phyloP scores from a whole-genome alignment of 257 asterid genomes.

The Solanum sitiens region DNA sequence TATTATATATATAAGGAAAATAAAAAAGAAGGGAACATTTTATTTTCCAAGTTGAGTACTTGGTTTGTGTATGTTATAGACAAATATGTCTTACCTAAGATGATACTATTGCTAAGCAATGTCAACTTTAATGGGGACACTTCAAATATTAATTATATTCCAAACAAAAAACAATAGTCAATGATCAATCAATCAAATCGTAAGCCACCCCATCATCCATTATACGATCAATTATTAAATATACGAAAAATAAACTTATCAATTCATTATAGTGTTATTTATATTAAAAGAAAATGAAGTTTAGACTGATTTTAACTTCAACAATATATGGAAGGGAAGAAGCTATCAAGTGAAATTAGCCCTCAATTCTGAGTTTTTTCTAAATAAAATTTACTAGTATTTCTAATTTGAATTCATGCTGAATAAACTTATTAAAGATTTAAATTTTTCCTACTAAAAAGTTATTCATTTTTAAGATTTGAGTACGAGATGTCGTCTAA shows the following conservation, averaged over 20 bases:
- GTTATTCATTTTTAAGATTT: neutral
- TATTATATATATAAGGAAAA: no score
- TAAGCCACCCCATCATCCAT: neutral
- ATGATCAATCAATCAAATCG: neutral
- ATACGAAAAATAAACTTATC: neutral
- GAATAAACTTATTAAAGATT: neutral
- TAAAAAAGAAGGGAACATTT: neutral
- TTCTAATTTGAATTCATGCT: neutral
- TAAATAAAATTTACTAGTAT: neutral
- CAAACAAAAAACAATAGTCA: neutral
- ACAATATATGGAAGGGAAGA: neutral
- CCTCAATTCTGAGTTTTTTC: neutral
- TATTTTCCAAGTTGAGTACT: neutral
- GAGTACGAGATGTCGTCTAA: neutral
- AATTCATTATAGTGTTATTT: neutral
- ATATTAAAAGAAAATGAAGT: neutral
- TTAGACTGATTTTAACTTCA: neutral
- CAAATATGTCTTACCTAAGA: neutral
- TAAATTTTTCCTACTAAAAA: neutral
- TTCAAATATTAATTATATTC: neutral
- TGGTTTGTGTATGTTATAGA: neutral
- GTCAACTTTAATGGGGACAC: neutral
- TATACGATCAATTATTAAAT: neutral
- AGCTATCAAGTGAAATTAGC: neutral
- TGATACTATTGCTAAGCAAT: neutral